A percentile compares a stretch with the other conserved stretches of the same genome.
These are phyloP conservation scores for Bryum argenteum DNA, from an alignment of 225 moss, liverwort and hornwort genomes.

Conservation along the genomic window DNA sequence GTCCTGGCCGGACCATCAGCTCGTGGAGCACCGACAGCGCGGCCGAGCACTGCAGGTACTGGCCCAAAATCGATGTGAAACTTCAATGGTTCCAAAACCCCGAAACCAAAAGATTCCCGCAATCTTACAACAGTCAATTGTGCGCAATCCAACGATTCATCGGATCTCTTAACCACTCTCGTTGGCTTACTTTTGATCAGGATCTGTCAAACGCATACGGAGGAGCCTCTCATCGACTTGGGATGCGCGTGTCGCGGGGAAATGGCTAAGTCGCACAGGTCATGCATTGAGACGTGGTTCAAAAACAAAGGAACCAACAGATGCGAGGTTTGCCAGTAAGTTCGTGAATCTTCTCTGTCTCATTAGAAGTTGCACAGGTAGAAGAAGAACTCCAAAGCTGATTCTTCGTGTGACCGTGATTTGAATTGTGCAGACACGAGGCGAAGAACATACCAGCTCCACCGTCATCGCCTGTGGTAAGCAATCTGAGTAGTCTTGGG, in stretches of 20 bases:
- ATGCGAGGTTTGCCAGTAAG: slow-evolving; percentile 98
- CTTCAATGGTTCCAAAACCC: too few relatives aligned
- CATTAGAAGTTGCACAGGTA: too few relatives aligned
- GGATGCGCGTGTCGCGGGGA: slow-evolving; percentile 93
- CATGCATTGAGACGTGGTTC: slow-evolving; percentile 94
- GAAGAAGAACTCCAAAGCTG: neutral
- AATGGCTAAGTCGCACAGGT: slow-evolving; percentile 81
- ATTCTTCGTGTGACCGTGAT: neutral
- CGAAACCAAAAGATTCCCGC: too few relatives aligned
- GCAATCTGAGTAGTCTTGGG: neutral
- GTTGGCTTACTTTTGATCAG: slow-evolving; percentile 33
- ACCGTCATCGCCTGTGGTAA: slow-evolving; percentile 61
- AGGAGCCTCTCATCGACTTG: slow-evolving; percentile 82
- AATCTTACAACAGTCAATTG: too few relatives aligned
- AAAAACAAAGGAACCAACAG: slow-evolving; percentile 92
- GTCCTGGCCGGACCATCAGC: slow-evolving; percentile 49
- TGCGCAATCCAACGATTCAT: neutral
- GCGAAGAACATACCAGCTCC: slow-evolving; percentile 79
- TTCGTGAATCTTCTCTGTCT: neutral
- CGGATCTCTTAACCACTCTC: neutral
- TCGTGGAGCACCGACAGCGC: slow-evolving; percentile 62
- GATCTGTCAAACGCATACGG: slow-evolving; percentile 78
- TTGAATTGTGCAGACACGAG: slow-evolving; percentile 56
- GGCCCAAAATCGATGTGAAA: too few relatives aligned
- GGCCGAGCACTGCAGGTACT: slow-evolving; percentile 58